Percentiles rank a stretch among this genome's conserved stretches.
phyloP scores from a whole-genome alignment of 345 rosid species.

The Citrus sinensis region DNA sequence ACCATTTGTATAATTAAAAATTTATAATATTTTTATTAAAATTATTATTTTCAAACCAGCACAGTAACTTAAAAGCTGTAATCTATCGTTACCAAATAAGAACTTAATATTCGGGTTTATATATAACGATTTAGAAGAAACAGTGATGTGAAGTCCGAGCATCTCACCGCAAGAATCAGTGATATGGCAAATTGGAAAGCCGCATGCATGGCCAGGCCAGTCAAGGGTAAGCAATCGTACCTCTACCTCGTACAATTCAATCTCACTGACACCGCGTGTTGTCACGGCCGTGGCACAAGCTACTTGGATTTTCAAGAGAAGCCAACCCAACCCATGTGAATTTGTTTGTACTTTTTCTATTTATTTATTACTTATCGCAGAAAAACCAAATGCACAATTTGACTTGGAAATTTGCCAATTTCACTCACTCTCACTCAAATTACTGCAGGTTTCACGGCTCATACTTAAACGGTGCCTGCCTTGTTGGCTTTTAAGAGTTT shows the following conservation, averaged over 20 bases:
- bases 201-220: background rate
- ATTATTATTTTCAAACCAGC: too few relatives aligned
- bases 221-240: too few relatives aligned
- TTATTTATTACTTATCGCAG: background rate
- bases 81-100: too few relatives aligned
- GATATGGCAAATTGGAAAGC: background rate
- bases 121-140: too few relatives aligned
- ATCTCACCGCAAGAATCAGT: background rate
- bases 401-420: background rate
- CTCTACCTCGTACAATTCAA: slow-evolving; percentile 17
- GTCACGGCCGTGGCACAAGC: background rate
- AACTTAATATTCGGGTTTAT: too few relatives aligned
- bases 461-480: background rate
- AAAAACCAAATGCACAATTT: background rate
- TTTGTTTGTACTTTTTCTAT: background rate
- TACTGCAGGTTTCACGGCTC: too few relatives aligned
- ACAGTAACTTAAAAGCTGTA: too few relatives aligned
- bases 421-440: too few relatives aligned
- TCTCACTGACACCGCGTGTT: background rate
- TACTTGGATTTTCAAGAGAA: background rate
- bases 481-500: background rate
- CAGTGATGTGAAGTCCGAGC: too few relatives aligned
- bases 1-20: too few relatives aligned
- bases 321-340: too few relatives aligned
- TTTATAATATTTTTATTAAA: too few relatives aligned